Conservation (phyloP, 768 basidiomycete species). For the Naematelia aurantialba region DNA sequence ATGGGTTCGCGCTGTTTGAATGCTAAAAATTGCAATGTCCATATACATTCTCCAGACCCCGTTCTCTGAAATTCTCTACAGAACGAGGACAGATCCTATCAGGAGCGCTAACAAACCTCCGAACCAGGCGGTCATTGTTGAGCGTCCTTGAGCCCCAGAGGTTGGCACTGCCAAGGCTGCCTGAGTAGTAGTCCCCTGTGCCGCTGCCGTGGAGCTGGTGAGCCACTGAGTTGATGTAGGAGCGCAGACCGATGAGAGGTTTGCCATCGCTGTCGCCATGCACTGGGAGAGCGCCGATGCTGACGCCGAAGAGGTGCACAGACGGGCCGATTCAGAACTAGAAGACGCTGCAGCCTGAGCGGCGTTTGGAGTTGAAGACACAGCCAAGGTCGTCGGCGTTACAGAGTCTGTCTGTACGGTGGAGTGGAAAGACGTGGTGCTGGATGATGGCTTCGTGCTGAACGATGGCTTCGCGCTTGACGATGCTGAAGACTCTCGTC, state of each 20-base stretch:
- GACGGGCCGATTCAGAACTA: neutral
- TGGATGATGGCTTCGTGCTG: neutral
- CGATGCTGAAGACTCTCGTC: neutral
- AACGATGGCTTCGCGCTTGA: neutral
- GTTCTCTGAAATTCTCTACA: too few relatives aligned
- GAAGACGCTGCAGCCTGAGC: neutral
- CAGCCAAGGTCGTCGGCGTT: neutral
- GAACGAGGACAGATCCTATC: too few relatives aligned
- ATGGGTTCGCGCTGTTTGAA: too few relatives aligned
- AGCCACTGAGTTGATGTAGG: too few relatives aligned
- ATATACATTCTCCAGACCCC: too few relatives aligned
- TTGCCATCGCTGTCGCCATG: neutral
- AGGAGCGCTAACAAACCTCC: too few relatives aligned
- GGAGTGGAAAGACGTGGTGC: neutral
- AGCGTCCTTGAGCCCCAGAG: too few relatives aligned
- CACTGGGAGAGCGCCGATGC: neutral
- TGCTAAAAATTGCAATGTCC: too few relatives aligned
- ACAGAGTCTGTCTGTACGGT: neutral
- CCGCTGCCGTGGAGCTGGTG: too few relatives aligned
- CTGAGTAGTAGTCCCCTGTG: too few relatives aligned
- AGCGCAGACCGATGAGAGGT: neutral
- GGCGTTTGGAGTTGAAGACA: neutral
- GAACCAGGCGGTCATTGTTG: too few relatives aligned
- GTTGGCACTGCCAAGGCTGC: too few relatives aligned
- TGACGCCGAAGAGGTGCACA: neutral